These are phyloP conservation scores for Ophiognomonia clavigignenti-juglandacearum DNA, from an alignment of 2,329 filamentous ascomycete species.

Conservation along the genomic window DNA sequence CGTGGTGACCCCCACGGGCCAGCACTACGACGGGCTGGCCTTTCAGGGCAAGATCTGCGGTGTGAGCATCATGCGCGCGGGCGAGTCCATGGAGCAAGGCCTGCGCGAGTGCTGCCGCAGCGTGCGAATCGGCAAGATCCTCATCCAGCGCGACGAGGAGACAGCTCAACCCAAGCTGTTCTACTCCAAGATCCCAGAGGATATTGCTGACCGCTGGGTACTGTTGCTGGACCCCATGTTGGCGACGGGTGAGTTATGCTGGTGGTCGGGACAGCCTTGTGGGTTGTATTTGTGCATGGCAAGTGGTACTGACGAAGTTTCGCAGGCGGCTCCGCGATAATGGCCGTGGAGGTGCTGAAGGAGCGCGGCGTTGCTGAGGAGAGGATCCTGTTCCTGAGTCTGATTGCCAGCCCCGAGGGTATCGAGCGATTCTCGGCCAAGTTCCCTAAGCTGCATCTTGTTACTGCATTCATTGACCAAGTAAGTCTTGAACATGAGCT, in stretches of 20 bases:
- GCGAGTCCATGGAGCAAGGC: slow-evolving; percentile 97
- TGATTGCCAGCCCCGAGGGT: slow-evolving; percentile 95
- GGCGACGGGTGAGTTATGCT: slow-evolving; percentile 67
- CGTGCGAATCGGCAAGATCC: slow-evolving; percentile 96
- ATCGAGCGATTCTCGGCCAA: slow-evolving; percentile 83
- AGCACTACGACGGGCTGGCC: slow-evolving; percentile 81
- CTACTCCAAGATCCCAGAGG: slow-evolving; percentile 94
- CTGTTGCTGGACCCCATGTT: slow-evolving; percentile 98
- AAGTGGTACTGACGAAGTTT: slow-evolving; percentile 4
- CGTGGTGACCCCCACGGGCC: slow-evolving; percentile 86
- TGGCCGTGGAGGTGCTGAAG: slow-evolving; percentile 93
- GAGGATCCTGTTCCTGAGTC: slow-evolving; percentile 89
- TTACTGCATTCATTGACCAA: slow-evolving; percentile 93
- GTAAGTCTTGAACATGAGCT: slow-evolving; percentile 34
- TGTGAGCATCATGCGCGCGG: slow-evolving; percentile 96
- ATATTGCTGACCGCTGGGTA: slow-evolving; percentile 91
- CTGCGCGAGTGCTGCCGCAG: slow-evolving; percentile 93
- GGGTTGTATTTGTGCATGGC: not conserved
- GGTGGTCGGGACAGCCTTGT: not conserved
- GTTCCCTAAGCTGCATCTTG: slow-evolving; percentile 84
- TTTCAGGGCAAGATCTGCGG: slow-evolving; percentile 99
- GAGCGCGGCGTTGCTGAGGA: slow-evolving; percentile 89
- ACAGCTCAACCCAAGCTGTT: slow-evolving; percentile 88
- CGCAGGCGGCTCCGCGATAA: slow-evolving; percentile 85
- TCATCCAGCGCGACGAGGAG: slow-evolving; percentile 97